Percentiles rank a stretch among this genome's conserved stretches.
These are phyloP conservation scores for Neoboletus subvelutipes DNA, from an alignment of 768 basidiomycete species.

Conservation along the genomic window DNA sequence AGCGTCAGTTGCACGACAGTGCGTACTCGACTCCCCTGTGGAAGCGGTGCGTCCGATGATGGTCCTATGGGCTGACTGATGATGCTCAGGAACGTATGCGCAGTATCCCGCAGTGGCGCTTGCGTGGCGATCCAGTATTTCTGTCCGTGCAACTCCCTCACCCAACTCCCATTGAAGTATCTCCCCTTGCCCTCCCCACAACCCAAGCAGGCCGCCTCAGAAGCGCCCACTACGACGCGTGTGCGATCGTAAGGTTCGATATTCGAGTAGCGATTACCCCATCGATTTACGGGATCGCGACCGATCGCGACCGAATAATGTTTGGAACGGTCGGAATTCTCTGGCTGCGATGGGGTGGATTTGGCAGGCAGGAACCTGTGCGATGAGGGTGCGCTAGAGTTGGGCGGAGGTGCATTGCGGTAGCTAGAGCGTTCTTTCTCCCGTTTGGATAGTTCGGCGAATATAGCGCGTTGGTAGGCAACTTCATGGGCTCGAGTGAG, in stretches of 20 bases:
- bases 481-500: conserved; percentile 13
- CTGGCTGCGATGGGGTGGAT: conserved; percentile 9
- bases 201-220: conserved; percentile 14
- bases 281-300: conserved; percentile 40
- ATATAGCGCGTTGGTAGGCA: conserved; percentile 26
- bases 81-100: conserved; percentile 74
- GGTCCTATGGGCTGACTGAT: conserved; percentile 49
- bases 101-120: conserved; percentile 69
- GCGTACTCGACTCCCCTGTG: conserved; percentile 48
- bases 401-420: conserved; percentile 22
- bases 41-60: conserved; percentile 31
- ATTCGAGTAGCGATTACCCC: conserved; percentile 68
- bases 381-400: conserved; percentile 1
- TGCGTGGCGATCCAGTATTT: conserved; percentile 88
- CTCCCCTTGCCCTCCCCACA: conserved; percentile 36
- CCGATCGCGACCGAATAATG: conserved; percentile 63
- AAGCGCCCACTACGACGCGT: conserved; percentile 52
- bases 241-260: conserved; percentile 83
- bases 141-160: conserved; percentile 67
- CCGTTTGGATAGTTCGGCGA: conserved; percentile 38
- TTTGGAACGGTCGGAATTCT: conserved; percentile 24
- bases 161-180: conserved; percentile 87
- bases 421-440: conserved; percentile 36
- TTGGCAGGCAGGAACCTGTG: conserved; percentile 8
- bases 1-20: conserved; percentile 84